Evolutionary conservation across 2,329 filamentous ascomycete species (phyloP).

Genomic region (Rhinocladiella mackenziei): DNA sequence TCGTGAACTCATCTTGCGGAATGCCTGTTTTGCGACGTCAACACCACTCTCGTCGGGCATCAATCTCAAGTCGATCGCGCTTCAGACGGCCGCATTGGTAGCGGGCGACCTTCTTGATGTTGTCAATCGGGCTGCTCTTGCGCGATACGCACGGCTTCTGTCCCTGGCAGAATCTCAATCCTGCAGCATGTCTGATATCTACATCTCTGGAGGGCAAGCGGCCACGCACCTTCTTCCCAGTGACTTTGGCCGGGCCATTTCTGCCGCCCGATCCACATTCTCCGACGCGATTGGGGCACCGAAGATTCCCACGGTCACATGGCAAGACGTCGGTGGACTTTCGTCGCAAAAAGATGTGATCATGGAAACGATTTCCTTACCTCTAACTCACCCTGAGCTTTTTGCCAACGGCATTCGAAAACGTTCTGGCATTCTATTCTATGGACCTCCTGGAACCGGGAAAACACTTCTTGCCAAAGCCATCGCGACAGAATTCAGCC

Average conservation of each 20-base stretch:
- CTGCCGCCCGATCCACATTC: slow-evolving; percentile 95
- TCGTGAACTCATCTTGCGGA: slow-evolving; percentile 77
- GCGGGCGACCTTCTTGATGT: slow-evolving; percentile 93
- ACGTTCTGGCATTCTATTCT: slow-evolving; percentile 86
- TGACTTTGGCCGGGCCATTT: slow-evolving; percentile 90
- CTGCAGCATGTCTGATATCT: slow-evolving; percentile 58
- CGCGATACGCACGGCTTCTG: slow-evolving; percentile 71
- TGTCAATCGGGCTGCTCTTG: slow-evolving; percentile 80
- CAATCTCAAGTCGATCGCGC: slow-evolving; percentile 75
- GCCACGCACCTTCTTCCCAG: slow-evolving; percentile 72
- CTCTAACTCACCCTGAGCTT: slow-evolving; percentile 82
- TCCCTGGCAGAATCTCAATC: slow-evolving; percentile 52
- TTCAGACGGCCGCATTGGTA: slow-evolving; percentile 93
- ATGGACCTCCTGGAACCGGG: slow-evolving; percentile 84
- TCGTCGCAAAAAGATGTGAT: slow-evolving; percentile 96
- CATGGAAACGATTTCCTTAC: slow-evolving; percentile 91
- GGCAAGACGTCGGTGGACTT: slow-evolving; percentile 92
- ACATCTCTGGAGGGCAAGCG: slow-evolving; percentile 76
- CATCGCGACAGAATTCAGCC: slow-evolving; percentile 86
- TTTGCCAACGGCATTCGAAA: slow-evolving; percentile 99
- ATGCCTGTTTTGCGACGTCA: slow-evolving; percentile 70
- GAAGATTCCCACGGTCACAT: slow-evolving; percentile 95
- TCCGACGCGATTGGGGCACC: slow-evolving; percentile 95
- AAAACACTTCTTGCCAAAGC: slow-evolving; percentile 92
- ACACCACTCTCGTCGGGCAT: slow-evolving; percentile 77